A percentile compares a stretch with the other conserved stretches of the same genome.
Evolutionary conservation across 192 early-diverging fungal genomes (phyloP).

Genomic region (Linnemannia hyalina): DNA sequence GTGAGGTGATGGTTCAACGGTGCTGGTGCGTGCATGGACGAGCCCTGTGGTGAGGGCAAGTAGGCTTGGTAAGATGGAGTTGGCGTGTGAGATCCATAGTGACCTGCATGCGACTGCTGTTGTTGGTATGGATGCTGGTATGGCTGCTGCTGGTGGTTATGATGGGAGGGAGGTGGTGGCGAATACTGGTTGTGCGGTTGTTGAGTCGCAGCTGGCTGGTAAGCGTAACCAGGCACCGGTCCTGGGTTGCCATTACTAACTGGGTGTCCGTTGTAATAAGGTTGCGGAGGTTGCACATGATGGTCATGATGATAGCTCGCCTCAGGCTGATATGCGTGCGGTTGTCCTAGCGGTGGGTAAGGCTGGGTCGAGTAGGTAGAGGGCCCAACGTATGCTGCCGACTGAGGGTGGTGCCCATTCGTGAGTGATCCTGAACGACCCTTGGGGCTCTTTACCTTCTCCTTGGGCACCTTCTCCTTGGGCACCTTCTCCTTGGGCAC

Average conservation of each 20-base stretch:
- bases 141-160: conserved; percentile 9
- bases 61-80: conserved; percentile 11
- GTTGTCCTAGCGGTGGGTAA: neutral
- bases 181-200: conserved; percentile 8
- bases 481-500: neutral
- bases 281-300: conserved; percentile 1
- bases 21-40: neutral
- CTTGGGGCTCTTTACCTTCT: conserved; percentile 4
- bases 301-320: conserved; percentile 7
- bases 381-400: neutral
- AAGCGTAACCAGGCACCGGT: neutral
- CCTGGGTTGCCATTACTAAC: neutral
- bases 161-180: neutral
- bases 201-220: conserved; percentile 3
- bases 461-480: neutral
- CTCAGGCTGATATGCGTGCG: neutral
- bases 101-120: neutral
- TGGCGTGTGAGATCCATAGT: conserved; percentile 9
- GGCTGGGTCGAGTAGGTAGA: conserved; percentile 6
- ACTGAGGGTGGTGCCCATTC: conserved; percentile 8
- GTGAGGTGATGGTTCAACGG: conserved; percentile 4
- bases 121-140: conserved; percentile 15
- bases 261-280: conserved; percentile 31
- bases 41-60: neutral
- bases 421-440: neutral